Base-by-base conservation (phyloP, 176 grass and related monocot genomes). In the Aegilops sharonensis region DNA sequence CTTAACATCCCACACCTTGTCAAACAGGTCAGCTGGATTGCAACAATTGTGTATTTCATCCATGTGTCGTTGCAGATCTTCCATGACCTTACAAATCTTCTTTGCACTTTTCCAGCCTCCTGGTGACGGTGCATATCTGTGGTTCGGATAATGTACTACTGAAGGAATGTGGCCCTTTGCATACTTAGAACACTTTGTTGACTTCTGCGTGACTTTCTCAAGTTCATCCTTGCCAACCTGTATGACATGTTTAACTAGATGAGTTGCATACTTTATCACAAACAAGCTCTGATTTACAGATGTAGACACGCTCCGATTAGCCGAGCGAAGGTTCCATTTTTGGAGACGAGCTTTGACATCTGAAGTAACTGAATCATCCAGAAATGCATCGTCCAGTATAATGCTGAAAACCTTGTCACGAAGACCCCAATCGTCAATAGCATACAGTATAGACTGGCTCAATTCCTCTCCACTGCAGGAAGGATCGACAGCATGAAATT, bases 351-450 rank as follows among this genome's bases (percentile, higher is more conserved):
- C 23, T 82, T 83, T 72, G 31, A 83, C 30, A 86, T 17, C 60
- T 52, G 20, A 64, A 69, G 64, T 70, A 13, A 90, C 84, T 54
- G 71, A 90, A 78, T 78, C 64, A 82, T 82, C 78, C 36, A 42
- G 24, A 68, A 90, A 77, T 71, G 72, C 54, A 30, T 86, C 78
- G 78, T 71, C 84, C 63, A 90, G 24, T 54, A 29, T 43, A 37
- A 90, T 71, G 84, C 72, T 52, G 64, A 90, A 86, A 78, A 86
- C 3, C 23, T 90, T 86, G 64, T 40, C 63, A 86, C 13, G 2
- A 67, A 89, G 69, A 45, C 48, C 70, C 78, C 70, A 89, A n/a
- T 81, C 25, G 68, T 20, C 8, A 82, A 90, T 77, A 71, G 72
- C 78, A 40, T 4, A 24, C 50, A 72, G 57, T 78, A 86, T 86